Conservation (phyloP, 2,329 filamentous ascomycete genomes). For the Epichloe hybrida region DNA sequence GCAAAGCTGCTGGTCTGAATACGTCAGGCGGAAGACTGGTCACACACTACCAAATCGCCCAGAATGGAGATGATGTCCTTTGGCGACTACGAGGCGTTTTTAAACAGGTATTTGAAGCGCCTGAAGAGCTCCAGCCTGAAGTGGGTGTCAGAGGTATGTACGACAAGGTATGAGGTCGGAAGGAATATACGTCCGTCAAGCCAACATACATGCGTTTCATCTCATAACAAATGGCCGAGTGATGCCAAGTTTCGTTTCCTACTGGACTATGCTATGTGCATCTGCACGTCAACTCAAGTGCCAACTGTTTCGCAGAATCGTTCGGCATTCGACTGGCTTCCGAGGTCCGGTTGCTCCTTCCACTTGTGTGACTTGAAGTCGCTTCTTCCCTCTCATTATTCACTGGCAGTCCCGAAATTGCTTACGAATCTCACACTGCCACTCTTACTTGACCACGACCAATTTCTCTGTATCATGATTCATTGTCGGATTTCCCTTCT, state of each 20-base stretch:
- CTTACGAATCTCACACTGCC: not conserved
- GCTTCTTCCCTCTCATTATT: not conserved
- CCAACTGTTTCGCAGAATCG: not conserved
- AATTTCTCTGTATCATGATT: not conserved
- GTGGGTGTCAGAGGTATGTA: constrained; percentile 1
- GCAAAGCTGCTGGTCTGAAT: constrained; percentile 28
- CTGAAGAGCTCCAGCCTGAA: not conserved
- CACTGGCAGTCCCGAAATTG: not conserved
- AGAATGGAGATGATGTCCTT: constrained; percentile 46
- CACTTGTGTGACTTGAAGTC: constrained; percentile 2
- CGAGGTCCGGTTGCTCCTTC: constrained; percentile 1
- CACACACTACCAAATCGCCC: constrained; percentile 47
- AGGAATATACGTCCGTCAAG: not conserved
- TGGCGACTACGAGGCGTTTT: constrained; percentile 43
- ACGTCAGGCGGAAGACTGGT: constrained; percentile 29
- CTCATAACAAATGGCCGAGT: too few relatives aligned
- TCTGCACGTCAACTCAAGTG: too few relatives aligned
- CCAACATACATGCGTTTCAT: too few relatives aligned
- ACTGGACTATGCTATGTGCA: too few relatives aligned
- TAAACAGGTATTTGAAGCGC: constrained; percentile 16
- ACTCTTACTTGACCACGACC: not conserved
- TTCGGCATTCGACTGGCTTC: not conserved
- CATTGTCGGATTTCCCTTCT: not conserved
- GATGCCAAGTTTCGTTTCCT: too few relatives aligned
- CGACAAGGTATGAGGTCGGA: not conserved